Conservation (phyloP, 352 stramenopile genomes). For the Phytopythium kandeliae region DNA sequence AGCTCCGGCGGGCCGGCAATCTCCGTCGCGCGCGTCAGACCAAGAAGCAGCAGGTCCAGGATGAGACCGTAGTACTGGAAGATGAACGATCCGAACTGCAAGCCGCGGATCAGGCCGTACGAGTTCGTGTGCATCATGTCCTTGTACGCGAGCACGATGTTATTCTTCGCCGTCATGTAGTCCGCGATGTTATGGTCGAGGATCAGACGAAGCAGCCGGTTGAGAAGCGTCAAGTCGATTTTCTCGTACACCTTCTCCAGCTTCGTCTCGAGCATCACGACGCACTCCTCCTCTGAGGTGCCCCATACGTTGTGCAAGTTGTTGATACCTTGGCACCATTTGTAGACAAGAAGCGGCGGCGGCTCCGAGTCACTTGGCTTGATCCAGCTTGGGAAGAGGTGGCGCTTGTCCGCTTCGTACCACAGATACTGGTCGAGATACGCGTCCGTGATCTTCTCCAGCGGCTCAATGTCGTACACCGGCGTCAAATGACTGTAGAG, state of each 20-base stretch:
- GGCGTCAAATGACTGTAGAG: conserved; percentile 98
- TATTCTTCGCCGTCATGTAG: conserved; percentile 99
- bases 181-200: conserved; percentile 99
- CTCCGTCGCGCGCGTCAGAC: conserved; percentile 97
- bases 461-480: conserved; percentile 98
- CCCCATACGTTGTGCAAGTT: conserved; percentile 99
- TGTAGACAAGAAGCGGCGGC: conserved; percentile 98
- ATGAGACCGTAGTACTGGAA: conserved; percentile 99
- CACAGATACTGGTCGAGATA: conserved; percentile 99
- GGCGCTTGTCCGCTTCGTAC: conserved; percentile 99
- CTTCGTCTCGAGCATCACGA: conserved; percentile 98
- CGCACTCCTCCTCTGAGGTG: conserved; percentile 96
- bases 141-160: conserved; percentile 98
- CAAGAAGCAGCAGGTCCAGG: conserved; percentile 97
- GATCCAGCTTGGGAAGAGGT: conserved; percentile 99
- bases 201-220: conserved; percentile 97
- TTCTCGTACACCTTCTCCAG: conserved; percentile 99
- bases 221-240: conserved; percentile 99
- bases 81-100: conserved; percentile 97
- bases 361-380: conserved; percentile 99
- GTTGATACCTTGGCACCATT: conserved; percentile 99
- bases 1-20: conserved; percentile 96
- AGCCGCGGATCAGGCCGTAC: conserved; percentile 97
- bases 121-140: conserved; percentile 99
- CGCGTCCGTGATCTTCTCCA: conserved; percentile 99